Percentiles rank a stretch among this genome's conserved stretches.
Evolutionary conservation across 2,329 filamentous ascomycete genomes (phyloP).

Genomic region (Sclerotinia subarctica): DNA sequence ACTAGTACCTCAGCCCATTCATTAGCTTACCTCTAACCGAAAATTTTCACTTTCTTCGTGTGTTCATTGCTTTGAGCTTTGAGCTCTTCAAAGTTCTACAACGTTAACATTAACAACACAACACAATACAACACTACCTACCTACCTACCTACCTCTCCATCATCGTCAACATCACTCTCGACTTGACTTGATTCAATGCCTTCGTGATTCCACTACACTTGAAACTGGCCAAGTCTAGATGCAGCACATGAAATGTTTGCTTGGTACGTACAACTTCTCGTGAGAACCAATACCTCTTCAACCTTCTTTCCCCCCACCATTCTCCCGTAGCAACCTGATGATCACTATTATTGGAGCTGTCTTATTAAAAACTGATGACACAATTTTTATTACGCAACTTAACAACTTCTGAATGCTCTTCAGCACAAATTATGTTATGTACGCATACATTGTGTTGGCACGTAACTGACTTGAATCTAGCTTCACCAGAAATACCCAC

Average conservation of each 20-base stretch:
- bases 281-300: background rate
- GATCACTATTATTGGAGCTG: constrained; percentile 32
- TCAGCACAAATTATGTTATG: background rate
- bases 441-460: background rate
- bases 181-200: constrained; percentile 2
- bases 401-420: constrained; percentile 30
- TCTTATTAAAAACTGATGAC: constrained; percentile 30
- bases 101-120: background rate
- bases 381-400: constrained; percentile 28
- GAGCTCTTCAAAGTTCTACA: background rate
- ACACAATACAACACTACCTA: no score
- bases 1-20: background rate
- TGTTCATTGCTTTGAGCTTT: background rate
- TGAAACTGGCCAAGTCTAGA: constrained; percentile 1
- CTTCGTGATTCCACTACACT: background rate
- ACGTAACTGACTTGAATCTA: constrained; percentile 15
- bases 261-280: constrained; percentile 16
- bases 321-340: constrained; percentile 25
- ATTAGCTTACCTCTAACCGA: constrained; percentile 1
- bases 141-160: no score
- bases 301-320: background rate
- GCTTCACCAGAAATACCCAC: constrained; percentile 12
- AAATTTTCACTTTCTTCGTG: background rate
- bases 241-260: constrained; percentile 11
- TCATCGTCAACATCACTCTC: background rate